Percentiles rank a stretch among this genome's conserved stretches.
phyloP scores from a whole-genome alignment of 805 yeast species.

The Teunomyces aglyptinius region DNA sequence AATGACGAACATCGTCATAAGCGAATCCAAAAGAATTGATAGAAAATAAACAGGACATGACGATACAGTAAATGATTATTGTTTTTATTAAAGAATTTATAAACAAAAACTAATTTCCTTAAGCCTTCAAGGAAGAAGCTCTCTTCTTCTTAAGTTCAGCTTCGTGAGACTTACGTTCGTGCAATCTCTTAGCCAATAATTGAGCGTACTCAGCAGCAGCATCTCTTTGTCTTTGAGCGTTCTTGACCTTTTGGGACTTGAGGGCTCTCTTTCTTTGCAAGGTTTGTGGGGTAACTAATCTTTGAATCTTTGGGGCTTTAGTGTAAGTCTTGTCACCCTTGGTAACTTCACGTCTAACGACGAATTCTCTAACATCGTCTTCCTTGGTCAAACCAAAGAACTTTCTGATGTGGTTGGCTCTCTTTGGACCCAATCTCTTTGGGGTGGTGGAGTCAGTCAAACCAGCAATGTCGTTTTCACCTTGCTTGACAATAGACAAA shows the following conservation, averaged over 20 bases:
- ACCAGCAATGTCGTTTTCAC: conserved; percentile 94
- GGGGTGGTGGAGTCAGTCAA: conserved; percentile 92
- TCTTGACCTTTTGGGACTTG: conserved; percentile 88
- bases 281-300: conserved; percentile 98
- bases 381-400: conserved; percentile 97
- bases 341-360: conserved; percentile 96
- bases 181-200: conserved; percentile 95
- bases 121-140: conserved; percentile 97
- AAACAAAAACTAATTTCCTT: conserved; percentile 23
- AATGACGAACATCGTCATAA: conserved; percentile 1
- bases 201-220: conserved; percentile 99
- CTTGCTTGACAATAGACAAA: conserved; percentile 92
- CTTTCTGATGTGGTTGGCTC: conserved; percentile 99
- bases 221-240: conserved; percentile 99
- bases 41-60: background rate
- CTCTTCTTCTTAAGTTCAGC: conserved; percentile 99
- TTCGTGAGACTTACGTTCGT: conserved; percentile 97
- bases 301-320: conserved; percentile 99
- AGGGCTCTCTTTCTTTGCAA: conserved; percentile 99
- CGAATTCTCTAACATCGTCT: conserved; percentile 80
- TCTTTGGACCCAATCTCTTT: conserved; percentile 99
- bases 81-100: conserved; percentile 1
- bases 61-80: conserved; percentile 1
- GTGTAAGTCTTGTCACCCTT: conserved; percentile 98
- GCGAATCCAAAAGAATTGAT: conserved; percentile 8